A percentile compares a stretch with the other conserved stretches of the same genome.
Evolutionary conservation across 371 early-diverging fungal genomes (phyloP).

Genomic region (Smittium culicis): DNA sequence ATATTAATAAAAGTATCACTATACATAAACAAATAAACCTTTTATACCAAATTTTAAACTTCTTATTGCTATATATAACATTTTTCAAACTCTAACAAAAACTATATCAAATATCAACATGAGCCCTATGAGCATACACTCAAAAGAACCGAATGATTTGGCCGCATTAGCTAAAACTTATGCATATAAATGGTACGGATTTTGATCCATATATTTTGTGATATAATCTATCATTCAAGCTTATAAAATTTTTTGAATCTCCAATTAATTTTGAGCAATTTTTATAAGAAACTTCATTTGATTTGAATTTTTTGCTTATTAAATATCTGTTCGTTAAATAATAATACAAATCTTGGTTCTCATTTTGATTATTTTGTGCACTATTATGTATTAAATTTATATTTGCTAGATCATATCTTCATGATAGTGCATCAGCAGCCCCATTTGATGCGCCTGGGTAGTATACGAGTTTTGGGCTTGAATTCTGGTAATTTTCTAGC

Average conservation of each 20-base stretch:
- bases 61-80: too few relatives aligned
- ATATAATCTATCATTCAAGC: not conserved
- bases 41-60: too few relatives aligned
- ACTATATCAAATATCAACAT: too few relatives aligned
- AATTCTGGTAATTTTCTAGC: constrained; percentile 13
- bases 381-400: not conserved
- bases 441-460: constrained; percentile 1
- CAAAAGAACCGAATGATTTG: too few relatives aligned
- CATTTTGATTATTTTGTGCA: not conserved
- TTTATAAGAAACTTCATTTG: not conserved
- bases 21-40: too few relatives aligned
- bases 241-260: not conserved
- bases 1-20: too few relatives aligned
- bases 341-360: not conserved
- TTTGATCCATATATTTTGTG: not conserved
- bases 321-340: not conserved
- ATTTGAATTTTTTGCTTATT: not conserved
- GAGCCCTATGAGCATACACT: too few relatives aligned
- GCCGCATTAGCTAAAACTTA: too few relatives aligned
- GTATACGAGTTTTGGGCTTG: constrained; percentile 10
- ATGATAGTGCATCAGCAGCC: constrained; percentile 8
- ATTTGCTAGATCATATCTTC: not conserved
- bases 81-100: too few relatives aligned
- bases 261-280: not conserved
- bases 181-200: not conserved